Evolutionary conservation across 2,329 filamentous ascomycete genomes (phyloP).

Genomic region (Fragosphaeria purpurea): DNA sequence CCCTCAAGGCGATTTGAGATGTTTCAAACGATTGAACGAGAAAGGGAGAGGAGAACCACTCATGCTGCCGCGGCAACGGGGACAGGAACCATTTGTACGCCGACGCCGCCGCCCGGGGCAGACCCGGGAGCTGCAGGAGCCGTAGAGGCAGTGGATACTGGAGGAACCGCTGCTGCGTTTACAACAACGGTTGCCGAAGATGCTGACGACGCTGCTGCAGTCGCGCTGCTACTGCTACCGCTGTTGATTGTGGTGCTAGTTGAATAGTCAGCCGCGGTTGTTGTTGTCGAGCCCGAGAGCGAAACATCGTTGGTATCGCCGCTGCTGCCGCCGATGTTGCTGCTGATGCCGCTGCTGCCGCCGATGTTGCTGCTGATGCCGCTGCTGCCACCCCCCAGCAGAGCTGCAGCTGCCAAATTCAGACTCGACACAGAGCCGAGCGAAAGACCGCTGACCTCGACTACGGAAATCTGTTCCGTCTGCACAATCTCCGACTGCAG

Average conservation of each 20-base stretch:
- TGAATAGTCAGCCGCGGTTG: neutral
- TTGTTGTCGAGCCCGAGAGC: neutral
- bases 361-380: neutral
- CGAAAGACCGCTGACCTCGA: constrained; percentile 17
- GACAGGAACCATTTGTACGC: constrained; percentile 9
- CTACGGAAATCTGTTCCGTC: constrained; percentile 20
- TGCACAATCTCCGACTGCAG: constrained; percentile 17
- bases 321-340: neutral
- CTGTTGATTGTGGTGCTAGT: neutral
- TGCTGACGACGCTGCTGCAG: neutral
- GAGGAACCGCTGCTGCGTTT: neutral
- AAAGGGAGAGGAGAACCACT: no score
- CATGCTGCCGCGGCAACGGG: neutral
- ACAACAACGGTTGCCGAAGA: neutral
- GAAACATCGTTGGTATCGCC: neutral
- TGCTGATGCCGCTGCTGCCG: neutral
- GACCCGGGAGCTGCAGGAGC: neutral
- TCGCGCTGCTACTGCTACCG: neutral
- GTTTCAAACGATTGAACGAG: no score
- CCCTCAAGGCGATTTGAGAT: no score
- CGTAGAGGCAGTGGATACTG: neutral
- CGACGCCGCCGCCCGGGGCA: constrained; percentile 4
- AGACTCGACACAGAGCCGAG: constrained; percentile 11
- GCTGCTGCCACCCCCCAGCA: neutral
- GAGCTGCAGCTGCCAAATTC: constrained; percentile 7